phyloP scores from a whole-genome alignment of 2,329 filamentous ascomycete genomes.

The Hirsutella thompsonii region DNA sequence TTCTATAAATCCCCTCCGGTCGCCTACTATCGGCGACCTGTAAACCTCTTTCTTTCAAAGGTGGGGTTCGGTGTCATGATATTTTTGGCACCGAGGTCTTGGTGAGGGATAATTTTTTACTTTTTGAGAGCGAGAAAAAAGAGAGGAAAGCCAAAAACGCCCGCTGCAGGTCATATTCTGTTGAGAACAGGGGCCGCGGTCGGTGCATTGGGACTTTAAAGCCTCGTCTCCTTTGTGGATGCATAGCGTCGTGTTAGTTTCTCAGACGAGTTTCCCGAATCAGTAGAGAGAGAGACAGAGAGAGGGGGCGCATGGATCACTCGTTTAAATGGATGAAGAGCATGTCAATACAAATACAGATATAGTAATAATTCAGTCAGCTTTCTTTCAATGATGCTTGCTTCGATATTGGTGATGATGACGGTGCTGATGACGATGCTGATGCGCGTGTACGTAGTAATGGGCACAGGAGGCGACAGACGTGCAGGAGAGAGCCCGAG shows the following conservation, averaged over 20 bases:
- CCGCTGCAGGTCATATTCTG: no score
- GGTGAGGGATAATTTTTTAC: no score
- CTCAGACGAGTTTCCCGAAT: neutral
- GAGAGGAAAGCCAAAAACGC: no score
- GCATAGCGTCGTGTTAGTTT: constrained; percentile 10
- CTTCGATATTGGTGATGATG: neutral
- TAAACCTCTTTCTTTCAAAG: no score
- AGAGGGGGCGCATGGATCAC: neutral
- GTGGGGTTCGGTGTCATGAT: no score
- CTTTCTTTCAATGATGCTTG: neutral
- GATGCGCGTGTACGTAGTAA: no score
- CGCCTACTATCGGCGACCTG: neutral
- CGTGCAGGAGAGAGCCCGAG: no score
- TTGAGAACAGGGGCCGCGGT: no score
- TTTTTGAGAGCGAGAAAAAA: no score
- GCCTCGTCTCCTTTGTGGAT: constrained; percentile 3
- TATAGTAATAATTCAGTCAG: constrained; percentile 10
- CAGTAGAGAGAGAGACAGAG: no score
- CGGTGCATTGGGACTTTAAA: constrained; percentile 1
- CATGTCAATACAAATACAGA: neutral
- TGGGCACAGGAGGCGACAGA: no score
- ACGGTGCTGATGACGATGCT: no score
- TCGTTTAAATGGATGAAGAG: neutral
- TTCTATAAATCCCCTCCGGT: constrained; percentile 1
- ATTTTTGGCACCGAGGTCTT: neutral